Evolutionary conservation across 179 eudicot genomes (phyloP), one percentile per base, ranked within the genome.

Genomic region (Carnegiea gigantea): DNA sequence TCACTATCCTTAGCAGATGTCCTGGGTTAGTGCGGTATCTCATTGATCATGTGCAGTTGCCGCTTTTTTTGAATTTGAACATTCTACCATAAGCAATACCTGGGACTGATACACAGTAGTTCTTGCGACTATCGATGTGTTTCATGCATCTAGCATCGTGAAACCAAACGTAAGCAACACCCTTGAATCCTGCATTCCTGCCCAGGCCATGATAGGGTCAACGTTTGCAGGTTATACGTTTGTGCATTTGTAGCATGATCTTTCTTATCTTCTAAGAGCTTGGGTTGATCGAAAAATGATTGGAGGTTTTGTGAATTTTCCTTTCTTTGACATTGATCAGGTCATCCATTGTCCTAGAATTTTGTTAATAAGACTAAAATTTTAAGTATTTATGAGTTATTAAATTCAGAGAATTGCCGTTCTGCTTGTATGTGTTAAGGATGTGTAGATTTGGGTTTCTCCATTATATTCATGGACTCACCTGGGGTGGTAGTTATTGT

Each of bases 391-490:
- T 10, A 48, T 48, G 53, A 48, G 53, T 48, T 9, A 48, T 48
- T 48, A 48, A 11, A 48, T 48, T 48, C 10, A 11, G 53, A 48
- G 12, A 48, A 48, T 9, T 11, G 53, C 53, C 53, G 7, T 13
- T 48, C 15, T 48, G 53, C 53, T 48, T 48, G 53, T 2, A 11
- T 2, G 15, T 48, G 53, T 48, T 48, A 13, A 11, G 62, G 62
- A 18, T 18, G 62, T 20, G 62, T 57, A 57, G 3, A 7, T 91
- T 85, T 95, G 98, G 98, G 98, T 98, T 95, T 84, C 26, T 57
- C 62, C 7, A 2, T 57, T 57, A 5, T 57, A 57, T 57, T 57
- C 23, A 23, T 57, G 20, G 62, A 57, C 62, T 18, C 62, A 57
- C 62, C 17, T 57, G 0, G 62, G 62, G 62, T 57, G n/a, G 15